These are phyloP conservation scores for Ascochyta pisi DNA, from an alignment of 2,329 filamentous ascomycete genomes.

Conservation along the genomic window DNA sequence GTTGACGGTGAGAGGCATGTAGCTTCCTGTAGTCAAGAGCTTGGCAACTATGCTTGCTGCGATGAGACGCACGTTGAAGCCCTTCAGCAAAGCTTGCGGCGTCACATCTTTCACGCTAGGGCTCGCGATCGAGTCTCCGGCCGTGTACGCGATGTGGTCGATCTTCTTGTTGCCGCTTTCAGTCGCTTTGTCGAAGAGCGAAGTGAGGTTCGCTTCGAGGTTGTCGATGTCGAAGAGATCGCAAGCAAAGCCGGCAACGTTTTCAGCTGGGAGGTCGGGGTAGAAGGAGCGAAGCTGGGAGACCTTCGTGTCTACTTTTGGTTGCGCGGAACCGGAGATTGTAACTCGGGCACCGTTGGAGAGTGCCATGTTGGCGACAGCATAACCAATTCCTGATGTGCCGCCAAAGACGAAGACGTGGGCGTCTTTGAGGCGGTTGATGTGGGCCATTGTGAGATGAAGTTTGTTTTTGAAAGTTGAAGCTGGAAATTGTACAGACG, in stretches of 20 bases:
- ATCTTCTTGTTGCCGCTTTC: slow-evolving; percentile 36
- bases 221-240: slow-evolving; percentile 37
- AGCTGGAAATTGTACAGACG: background rate
- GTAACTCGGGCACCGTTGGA: slow-evolving; percentile 63
- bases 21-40: slow-evolving; percentile 41
- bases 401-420: slow-evolving; percentile 69
- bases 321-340: slow-evolving; percentile 64
- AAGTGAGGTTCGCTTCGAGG: slow-evolving; percentile 37
- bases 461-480: too few species aligned
- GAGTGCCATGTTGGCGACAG: slow-evolving; percentile 64
- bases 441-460: slow-evolving; percentile 36
- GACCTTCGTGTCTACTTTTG: slow-evolving; percentile 60
- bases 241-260: slow-evolving; percentile 35
- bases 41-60: slow-evolving; percentile 51
- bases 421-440: slow-evolving; percentile 57
- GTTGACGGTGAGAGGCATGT: slow-evolving; percentile 36
- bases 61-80: slow-evolving; percentile 45
- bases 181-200: slow-evolving; percentile 38
- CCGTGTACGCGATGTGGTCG: slow-evolving; percentile 43
- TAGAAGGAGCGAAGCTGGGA: slow-evolving; percentile 54
- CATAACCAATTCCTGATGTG: slow-evolving; percentile 69
- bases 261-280: slow-evolving; percentile 22
- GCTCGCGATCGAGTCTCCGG: slow-evolving; percentile 31
- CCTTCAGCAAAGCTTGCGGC: slow-evolving; percentile 22
- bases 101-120: slow-evolving; percentile 39